Evolutionary conservation across 164 flowering plant species (phyloP), one percentile per base, ranked within the genome.

Genomic region (Platanus orientalis): DNA sequence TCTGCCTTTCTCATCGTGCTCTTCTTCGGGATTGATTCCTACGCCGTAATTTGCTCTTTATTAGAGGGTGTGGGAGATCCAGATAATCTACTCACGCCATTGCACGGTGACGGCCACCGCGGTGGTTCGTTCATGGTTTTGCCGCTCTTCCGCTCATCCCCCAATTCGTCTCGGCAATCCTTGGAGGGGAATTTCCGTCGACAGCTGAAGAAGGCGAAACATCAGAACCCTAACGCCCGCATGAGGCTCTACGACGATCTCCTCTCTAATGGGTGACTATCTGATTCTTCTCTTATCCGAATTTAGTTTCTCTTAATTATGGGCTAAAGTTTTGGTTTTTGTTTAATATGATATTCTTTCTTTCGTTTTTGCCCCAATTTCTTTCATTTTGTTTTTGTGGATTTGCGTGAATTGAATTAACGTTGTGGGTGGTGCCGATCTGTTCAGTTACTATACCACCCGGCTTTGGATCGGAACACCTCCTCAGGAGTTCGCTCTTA

Each of bases 211-310:
- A 52, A 57, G 6, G 70, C 60, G 7, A 50, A 12, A 13, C 29
- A 29, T 51, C 63, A 13, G 9, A 48, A n/a, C 61, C 74, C 84
- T 34, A 81, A 81, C 54, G 92, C 98, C 51, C 92, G 84, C 50
- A 90, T 92, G 98, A n/a, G 81, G 16, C 97, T 92, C 66, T 73
- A 88, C 74, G 98, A 92, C 65, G 96, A 90, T 84, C 96, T 92
- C 53, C 87, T 90, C 20, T 65, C 69, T 54, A 80, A 90, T 73
- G 98, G 98, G 98, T 21, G n/a, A 25, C 39, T 27, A 45, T 34
- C 12, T 30, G 1, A 32, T 4, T 39, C 24, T 3, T 19, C 27
- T 51, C 16, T 16, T 19, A 26, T 49, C 42, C 42, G 25, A 10
- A 11, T 36, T 0, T 14, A 27, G 3, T 36, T 45, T 48, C 9